Base-by-base conservation (phyloP, 2,329 filamentous ascomycete genomes). In the Alternaria longipes region DNA sequence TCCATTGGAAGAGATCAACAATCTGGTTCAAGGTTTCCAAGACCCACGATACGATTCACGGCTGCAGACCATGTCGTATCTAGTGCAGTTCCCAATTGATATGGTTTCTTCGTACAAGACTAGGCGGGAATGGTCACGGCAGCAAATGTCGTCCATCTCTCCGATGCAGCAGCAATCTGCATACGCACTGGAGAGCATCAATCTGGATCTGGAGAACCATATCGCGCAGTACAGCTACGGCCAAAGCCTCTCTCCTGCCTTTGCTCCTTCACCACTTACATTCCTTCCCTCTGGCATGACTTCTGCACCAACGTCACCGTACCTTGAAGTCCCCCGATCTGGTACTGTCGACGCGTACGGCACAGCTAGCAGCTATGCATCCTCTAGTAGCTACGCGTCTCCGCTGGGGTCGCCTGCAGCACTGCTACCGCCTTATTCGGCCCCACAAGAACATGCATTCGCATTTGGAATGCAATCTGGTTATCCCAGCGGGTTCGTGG, bases 1-100 rank as follows among this genome's bases (percentile, higher is more conserved):
- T 2, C 93, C 94, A 0, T 89, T 98, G 32, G 93, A 97, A 78
- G 90, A 95, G 75, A 97, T 97, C 71, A 89, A 93, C 46, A 87
- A 88, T 49, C 88, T 91, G 36, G 86, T 97, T 28, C 81, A 92
- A 76, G 69, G 75, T 62, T 65, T 79, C 73, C 75, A 76, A 56
- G 73, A 76, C 42, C 77, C 77, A 38, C 73, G 76, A 28, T 81
- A 81, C 67, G 78, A 80, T 50, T 74, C 80, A 12, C 74, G 79
- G 34, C 73, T 79, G 32, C 78, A 80, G 59, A 80, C 82, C 8
- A 80, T 83, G 62, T 77, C 79, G 3, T 77, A 80, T 59, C 67
- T 84, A 36, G 82, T 84, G 71, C 80, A 82, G 36, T 84, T 79
- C 60, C 81, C 83, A 18, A 76, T 76, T 63, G 80, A 82, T 56